These are phyloP conservation scores for Metarhizium robertsii DNA, from an alignment of 2,329 filamentous ascomycete species.

Conservation along the genomic window DNA sequence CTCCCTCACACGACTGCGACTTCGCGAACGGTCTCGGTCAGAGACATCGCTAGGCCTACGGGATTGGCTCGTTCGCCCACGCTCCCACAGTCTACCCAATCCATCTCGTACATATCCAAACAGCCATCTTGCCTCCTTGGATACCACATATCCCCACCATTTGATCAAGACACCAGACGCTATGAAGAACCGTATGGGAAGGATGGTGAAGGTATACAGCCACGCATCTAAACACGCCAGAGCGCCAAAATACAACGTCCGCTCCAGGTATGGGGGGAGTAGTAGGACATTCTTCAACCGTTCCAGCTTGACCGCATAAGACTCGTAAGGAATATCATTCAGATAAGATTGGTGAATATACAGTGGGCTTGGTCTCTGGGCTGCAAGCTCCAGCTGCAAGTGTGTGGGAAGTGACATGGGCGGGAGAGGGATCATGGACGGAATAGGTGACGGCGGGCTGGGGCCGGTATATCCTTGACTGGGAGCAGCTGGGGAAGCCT, in stretches of 20 bases:
- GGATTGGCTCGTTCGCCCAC: constrained; percentile 36
- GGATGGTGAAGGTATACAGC: constrained; percentile 92
- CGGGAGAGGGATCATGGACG: constrained; percentile 49
- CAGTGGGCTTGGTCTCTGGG: constrained; percentile 52
- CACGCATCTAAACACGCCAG: constrained; percentile 90
- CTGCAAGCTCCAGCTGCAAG: constrained; percentile 54
- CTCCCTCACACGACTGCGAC: constrained; percentile 26
- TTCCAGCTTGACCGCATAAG: constrained; percentile 84
- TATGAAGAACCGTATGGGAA: constrained; percentile 79
- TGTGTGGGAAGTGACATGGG: constrained; percentile 60
- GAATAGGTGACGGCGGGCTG: constrained; percentile 38
- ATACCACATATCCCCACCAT: constrained; percentile 69
- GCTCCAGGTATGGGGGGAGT: constrained; percentile 73
- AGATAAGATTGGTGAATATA: constrained; percentile 53
- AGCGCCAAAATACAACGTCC: constrained; percentile 77
- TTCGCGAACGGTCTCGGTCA: constrained; percentile 29
- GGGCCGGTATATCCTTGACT: constrained; percentile 13
- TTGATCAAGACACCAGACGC: constrained; percentile 65
- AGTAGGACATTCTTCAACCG: constrained; percentile 81
- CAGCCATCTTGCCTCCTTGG: constrained; percentile 63
- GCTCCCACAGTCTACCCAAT: constrained; percentile 66
- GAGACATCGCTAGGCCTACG: constrained; percentile 22
- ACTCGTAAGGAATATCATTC: constrained; percentile 70
- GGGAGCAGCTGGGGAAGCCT: constrained; percentile 7
- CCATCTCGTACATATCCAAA: constrained; percentile 72